Evolutionary conservation across 805 yeast species (phyloP).

Genomic region (Metschnikowia lachancei): DNA sequence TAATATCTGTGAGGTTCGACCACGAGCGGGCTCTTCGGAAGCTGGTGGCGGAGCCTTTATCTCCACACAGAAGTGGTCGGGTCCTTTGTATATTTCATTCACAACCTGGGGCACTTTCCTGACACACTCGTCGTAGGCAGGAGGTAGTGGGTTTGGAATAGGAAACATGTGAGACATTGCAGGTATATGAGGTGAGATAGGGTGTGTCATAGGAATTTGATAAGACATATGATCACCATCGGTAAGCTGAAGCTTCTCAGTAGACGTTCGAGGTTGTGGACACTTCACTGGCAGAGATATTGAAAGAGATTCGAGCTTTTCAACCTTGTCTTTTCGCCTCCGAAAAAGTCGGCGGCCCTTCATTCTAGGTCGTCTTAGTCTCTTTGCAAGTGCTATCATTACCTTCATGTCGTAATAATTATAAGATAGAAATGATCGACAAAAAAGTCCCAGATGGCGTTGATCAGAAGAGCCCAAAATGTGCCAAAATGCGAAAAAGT

Average conservation of each 20-base stretch:
- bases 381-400: conserved; percentile 2
- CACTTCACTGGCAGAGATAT: not conserved
- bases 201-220: too few species aligned
- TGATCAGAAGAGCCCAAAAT: not conserved
- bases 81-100: not conserved
- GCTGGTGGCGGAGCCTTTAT: not conserved
- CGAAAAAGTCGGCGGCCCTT: not conserved
- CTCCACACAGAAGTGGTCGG: not conserved
- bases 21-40: conserved; percentile 9
- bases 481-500: not conserved
- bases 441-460: not conserved
- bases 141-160: conserved; percentile 7
- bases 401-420: conserved; percentile 2
- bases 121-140: conserved; percentile 16
- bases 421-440: not conserved
- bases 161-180: not conserved
- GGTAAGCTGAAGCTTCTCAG: not conserved
- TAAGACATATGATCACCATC: not conserved
- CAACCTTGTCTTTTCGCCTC: not conserved
- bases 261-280: not conserved
- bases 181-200: too few species aligned
- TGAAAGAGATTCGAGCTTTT: not conserved
- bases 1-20: conserved; percentile 13
- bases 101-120: not conserved
- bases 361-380: conserved; percentile 2